These are phyloP conservation scores for Eucalyptus microcorys DNA, from an alignment of 345 rosid species.

Conservation along the genomic window DNA sequence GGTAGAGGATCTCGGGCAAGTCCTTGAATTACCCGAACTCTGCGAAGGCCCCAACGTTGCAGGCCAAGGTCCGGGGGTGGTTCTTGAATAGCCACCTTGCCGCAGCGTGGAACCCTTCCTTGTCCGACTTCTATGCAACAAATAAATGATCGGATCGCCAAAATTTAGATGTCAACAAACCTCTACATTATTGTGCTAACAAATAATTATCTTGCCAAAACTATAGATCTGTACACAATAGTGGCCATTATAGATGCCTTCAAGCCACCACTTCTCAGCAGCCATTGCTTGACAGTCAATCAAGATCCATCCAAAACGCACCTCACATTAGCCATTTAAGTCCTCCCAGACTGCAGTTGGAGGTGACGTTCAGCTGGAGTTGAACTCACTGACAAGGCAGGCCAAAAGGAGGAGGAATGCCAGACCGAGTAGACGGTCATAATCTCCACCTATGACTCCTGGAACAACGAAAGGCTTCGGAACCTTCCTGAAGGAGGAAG, in stretches of 20 bases:
- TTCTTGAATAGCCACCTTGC: no score
- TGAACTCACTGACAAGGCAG: background rate
- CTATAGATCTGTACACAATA: background rate
- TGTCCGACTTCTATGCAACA: no score
- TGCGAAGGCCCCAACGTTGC: no score
- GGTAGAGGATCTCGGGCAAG: no score
- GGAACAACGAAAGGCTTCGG: conserved; percentile 8
- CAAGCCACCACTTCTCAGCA: background rate
- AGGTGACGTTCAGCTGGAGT: background rate
- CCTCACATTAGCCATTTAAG: background rate
- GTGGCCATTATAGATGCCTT: background rate
- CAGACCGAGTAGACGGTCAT: conserved; percentile 15
- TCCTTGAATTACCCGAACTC: no score
- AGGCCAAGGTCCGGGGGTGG: no score
- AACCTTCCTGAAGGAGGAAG: conserved; percentile 1
- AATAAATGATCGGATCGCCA: no score
- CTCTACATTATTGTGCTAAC: background rate
- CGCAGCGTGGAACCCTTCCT: no score
- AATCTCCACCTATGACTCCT: conserved; percentile 14
- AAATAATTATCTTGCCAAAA: background rate
- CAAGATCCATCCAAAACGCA: background rate
- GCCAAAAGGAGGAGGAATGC: background rate
- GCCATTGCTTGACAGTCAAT: background rate
- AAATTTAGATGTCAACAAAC: no score
- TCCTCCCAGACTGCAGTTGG: conserved; percentile 27